Evolutionary conservation across 2,329 filamentous ascomycete species (phyloP), one percentile per base, ranked within the genome.

Genomic region (Aspergillus japonicus): DNA sequence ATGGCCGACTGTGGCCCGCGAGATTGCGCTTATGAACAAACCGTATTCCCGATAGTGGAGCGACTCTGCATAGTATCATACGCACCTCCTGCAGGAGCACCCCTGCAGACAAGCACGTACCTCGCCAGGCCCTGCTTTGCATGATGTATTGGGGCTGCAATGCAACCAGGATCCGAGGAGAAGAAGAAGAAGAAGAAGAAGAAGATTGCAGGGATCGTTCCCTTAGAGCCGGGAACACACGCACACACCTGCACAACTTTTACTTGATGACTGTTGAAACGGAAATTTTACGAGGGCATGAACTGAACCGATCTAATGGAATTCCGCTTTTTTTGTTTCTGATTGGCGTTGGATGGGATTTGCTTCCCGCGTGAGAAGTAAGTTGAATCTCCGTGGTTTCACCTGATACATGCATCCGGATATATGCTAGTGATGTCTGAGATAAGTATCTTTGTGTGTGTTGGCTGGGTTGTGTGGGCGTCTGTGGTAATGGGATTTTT

Each of bases 11-110:
- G 89, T 98, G 62, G 85, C 92, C 6, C 84, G 92, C 66, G 94
- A 98, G 77, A 93, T 99, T 66, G 93, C 95, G 4, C 82, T 94
- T 29, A 96, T 99, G 92, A 99, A 99, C 73, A 88, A 90, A 69
- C 95, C 95, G 16, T 98, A 98, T 77, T 89, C 91, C 19, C 82
- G 90, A 75, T 91, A 80, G 74, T 44, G 66, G 61, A n/a, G 57
- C 24, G 21, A 24, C 35, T 50, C 35, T 29, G 50, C 21, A 53
- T 21, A 24, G 19, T 19, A 44, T 44, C 42, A 33, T 42, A n/a
- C 42, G 35, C 31, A 26, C n/a, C n/a, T n/a, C 44, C 19, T 55
- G 53, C 53, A 55, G 53, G 23, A 39, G 12, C 7, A 48, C 24
- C n/a, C 16, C 29, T 29, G 19, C 12, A 24, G 49, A 26, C 16